Conservation (phyloP, 140 eudicot genomes). For the Eryngium alpinum region DNA sequence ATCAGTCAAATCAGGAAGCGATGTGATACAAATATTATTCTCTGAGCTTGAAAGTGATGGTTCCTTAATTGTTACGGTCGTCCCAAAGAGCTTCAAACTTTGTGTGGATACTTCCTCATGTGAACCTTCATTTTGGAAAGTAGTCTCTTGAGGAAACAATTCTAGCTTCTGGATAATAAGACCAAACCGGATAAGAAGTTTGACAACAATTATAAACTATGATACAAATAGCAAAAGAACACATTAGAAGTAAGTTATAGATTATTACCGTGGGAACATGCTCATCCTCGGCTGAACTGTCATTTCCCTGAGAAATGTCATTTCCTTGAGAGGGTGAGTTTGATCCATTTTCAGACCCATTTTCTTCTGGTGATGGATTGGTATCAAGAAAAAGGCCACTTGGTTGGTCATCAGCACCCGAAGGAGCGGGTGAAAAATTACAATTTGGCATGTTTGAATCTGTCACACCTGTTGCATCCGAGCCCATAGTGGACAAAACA, state of each 20-base stretch:
- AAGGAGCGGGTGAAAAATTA: conserved; percentile 49
- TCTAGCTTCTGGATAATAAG: conserved; percentile 41
- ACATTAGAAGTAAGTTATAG: background rate
- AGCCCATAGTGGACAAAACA: conserved; percentile 52
- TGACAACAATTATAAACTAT: background rate
- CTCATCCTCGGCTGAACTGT: conserved; percentile 21
- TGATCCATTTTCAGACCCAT: conserved; percentile 10
- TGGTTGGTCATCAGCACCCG: conserved; percentile 41
- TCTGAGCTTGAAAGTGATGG: conserved; percentile 26
- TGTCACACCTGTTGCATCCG: conserved; percentile 33
- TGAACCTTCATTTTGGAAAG: conserved; percentile 30
- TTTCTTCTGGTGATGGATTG: conserved; percentile 33
- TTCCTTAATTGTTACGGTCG: conserved; percentile 46
- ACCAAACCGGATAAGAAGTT: background rate
- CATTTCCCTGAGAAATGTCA: conserved; percentile 17
- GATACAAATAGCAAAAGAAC: background rate
- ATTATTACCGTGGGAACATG: conserved; percentile 32
- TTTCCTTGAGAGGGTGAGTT: conserved; percentile 20
- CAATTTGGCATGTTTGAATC: conserved; percentile 35
- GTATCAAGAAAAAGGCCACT: conserved; percentile 13
- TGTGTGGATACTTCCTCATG: conserved; percentile 39
- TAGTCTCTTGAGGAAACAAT: conserved; percentile 27
- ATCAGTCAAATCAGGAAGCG: conserved; percentile 11
- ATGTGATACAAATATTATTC: background rate
- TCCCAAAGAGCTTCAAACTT: conserved; percentile 79